A percentile compares a stretch with the other conserved stretches of the same genome.
Conservation (phyloP, 257 asterid genomes). For the Gentiana straminea region DNA sequence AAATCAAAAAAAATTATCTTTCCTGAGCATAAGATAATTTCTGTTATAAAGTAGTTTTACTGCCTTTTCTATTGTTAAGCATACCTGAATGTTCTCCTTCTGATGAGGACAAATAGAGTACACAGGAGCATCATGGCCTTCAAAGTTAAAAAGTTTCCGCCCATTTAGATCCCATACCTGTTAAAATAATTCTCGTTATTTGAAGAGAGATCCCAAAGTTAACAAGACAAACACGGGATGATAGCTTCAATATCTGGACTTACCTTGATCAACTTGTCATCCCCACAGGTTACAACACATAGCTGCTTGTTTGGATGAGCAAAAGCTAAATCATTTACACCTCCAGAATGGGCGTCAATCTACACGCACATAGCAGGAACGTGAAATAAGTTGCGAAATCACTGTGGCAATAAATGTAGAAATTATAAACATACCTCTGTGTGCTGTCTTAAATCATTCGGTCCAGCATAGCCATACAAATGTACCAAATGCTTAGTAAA, state of each 20-base stretch:
- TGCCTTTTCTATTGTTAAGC: background rate
- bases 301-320: constrained; percentile 92
- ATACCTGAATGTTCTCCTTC: constrained; percentile 93
- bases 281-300: constrained; percentile 92
- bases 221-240: constrained; percentile 6
- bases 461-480: constrained; percentile 70
- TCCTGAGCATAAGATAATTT: no score
- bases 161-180: constrained; percentile 98
- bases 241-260: constrained; percentile 3
- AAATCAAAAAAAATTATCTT: no score
- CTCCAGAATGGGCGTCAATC: constrained; percentile 95
- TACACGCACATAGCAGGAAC: constrained; percentile 25
- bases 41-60: no score
- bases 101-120: constrained; percentile 96
- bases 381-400: constrained; percentile 9
- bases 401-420: constrained; percentile 1
- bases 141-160: constrained; percentile 75
- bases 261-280: constrained; percentile 92
- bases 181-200: constrained; percentile 28
- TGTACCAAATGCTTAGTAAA: constrained; percentile 90
- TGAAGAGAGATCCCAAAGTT: background rate
- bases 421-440: constrained; percentile 50
- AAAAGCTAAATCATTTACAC: constrained; percentile 89
- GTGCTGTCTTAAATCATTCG: constrained; percentile 79
- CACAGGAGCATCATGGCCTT: constrained; percentile 98